phyloP scores from a whole-genome alignment of 371 early-diverging fungal genomes.

The Mortierella sp. region DNA sequence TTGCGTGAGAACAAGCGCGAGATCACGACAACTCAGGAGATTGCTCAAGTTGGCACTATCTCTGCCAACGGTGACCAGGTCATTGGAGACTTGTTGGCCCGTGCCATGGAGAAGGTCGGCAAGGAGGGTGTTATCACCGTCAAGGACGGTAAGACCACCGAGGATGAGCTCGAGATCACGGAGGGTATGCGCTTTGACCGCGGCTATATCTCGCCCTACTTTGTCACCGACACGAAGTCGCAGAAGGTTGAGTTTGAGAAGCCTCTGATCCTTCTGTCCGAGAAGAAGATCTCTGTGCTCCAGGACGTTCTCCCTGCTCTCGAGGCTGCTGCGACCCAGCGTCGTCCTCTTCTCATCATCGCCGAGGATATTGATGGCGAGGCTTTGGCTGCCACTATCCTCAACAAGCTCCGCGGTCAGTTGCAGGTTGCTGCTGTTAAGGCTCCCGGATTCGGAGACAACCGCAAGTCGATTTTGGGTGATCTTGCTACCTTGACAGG shows the following conservation, averaged over 20 bases:
- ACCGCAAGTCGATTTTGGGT: constrained; percentile 97
- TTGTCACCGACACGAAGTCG: constrained; percentile 96
- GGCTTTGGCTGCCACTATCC: constrained; percentile 97
- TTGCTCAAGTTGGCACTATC: constrained; percentile 98
- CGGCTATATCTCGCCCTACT: constrained; percentile 98
- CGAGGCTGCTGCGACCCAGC: constrained; percentile 92
- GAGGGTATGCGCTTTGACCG: constrained; percentile 99
- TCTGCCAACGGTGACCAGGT: constrained; percentile 98
- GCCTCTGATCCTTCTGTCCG: constrained; percentile 94
- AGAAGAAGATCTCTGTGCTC: constrained; percentile 95
- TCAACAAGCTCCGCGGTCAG: constrained; percentile 98
- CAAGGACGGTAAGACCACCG: constrained; percentile 98
- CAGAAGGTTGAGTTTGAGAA: constrained; percentile 99
- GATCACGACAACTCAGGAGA: constrained; percentile 94
- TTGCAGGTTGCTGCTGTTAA: constrained; percentile 96
- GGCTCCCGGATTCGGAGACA: constrained; percentile 99
- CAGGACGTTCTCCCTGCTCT: constrained; percentile 96
- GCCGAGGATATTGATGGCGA: constrained; percentile 99
- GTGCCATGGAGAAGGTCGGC: constrained; percentile 99
- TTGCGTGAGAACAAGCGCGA: constrained; percentile 88
- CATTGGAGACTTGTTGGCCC: constrained; percentile 94
- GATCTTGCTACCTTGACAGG: constrained; percentile 97
- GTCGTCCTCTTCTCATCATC: constrained; percentile 96
- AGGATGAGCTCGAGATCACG: constrained; percentile 96
- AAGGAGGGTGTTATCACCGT: constrained; percentile 99